Evolutionary conservation across 176 grass and related monocot species (phyloP).

Genomic region (Pontederia crassipes): DNA sequence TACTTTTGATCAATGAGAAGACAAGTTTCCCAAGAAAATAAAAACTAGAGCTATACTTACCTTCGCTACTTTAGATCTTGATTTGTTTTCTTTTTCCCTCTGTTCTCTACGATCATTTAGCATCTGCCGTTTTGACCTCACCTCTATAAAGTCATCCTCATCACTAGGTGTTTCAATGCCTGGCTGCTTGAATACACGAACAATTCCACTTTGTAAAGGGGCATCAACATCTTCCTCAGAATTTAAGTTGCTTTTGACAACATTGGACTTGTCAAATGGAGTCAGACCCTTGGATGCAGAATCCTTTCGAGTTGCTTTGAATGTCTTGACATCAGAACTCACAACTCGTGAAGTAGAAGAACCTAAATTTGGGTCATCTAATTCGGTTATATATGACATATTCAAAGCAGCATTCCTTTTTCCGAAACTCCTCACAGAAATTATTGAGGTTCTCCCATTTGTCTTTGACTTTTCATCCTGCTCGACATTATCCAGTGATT

Average conservation of each 20-base stretch:
- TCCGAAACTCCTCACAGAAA: conserved; percentile 33
- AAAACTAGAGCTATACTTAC: conserved; percentile 29
- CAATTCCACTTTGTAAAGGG: conserved; percentile 52
- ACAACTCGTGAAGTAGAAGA: conserved; percentile 25
- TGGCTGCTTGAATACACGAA: conserved; percentile 64
- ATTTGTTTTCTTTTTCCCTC: conserved; percentile 94
- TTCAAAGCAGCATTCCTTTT: conserved; percentile 31
- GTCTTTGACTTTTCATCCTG: conserved; percentile 27
- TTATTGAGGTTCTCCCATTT: conserved; percentile 28
- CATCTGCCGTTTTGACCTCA: conserved; percentile 95
- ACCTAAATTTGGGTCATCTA: conserved; percentile 25
- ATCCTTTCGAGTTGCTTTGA: conserved; percentile 32
- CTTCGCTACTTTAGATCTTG: conserved; percentile 69
- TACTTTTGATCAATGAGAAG: not conserved
- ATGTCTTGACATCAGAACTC: conserved; percentile 26
- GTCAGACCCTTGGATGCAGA: conserved; percentile 3
- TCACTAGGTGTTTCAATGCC: conserved; percentile 83
- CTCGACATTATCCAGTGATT: conserved; percentile 35
- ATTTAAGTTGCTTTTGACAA: conserved; percentile 29
- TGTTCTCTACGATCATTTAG: conserved; percentile 83
- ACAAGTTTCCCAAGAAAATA: conserved; percentile 16
- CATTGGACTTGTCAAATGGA: conserved; percentile 33
- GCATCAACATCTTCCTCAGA: conserved; percentile 38
- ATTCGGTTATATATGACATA: conserved; percentile 25
- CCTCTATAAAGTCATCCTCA: conserved; percentile 98